phyloP scores from a whole-genome alignment of 108 stramenopile genomes.

The Skeletonema tropicum region DNA sequence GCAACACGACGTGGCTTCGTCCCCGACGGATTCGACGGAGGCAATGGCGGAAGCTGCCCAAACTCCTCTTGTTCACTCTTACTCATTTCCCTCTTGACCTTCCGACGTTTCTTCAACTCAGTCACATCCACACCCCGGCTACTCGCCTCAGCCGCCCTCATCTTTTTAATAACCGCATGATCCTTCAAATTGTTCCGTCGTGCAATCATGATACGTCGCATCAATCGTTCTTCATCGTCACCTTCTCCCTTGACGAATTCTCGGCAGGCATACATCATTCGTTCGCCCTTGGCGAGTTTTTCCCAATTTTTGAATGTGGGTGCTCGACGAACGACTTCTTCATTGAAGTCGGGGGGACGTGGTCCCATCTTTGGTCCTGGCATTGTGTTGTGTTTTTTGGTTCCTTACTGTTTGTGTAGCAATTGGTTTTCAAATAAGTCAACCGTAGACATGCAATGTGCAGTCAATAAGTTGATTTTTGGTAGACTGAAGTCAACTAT shows the following conservation, averaged over 20 bases:
- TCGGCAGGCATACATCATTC: conserved; percentile 79
- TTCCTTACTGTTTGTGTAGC: not conserved
- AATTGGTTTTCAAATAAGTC: too few species aligned
- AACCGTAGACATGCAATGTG: too few species aligned
- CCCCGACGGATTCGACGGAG: conserved; percentile 19
- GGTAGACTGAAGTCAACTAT: too few species aligned
- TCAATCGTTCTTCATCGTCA: conserved; percentile 88
- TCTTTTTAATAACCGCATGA: conserved; percentile 73
- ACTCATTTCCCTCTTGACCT: not conserved
- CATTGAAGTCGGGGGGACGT: conserved; percentile 84
- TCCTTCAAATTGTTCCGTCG: conserved; percentile 84
- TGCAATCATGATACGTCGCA: conserved; percentile 93
- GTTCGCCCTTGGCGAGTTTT: conserved; percentile 52
- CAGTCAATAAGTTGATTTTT: too few species aligned
- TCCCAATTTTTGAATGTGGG: conserved; percentile 82
- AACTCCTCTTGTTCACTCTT: not conserved
- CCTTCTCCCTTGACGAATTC: conserved; percentile 79
- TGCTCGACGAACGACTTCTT: conserved; percentile 66
- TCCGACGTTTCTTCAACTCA: conserved; percentile 11
- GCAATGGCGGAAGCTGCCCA: not conserved
- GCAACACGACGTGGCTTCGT: conserved; percentile 27
- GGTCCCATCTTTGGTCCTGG: conserved; percentile 87
- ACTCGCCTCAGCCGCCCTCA: conserved; percentile 35
- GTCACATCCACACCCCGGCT: conserved; percentile 10
- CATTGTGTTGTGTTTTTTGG: conserved; percentile 9